These are phyloP conservation scores for Penicillium freii DNA, from an alignment of 2,329 filamentous ascomycete genomes.

Conservation along the genomic window DNA sequence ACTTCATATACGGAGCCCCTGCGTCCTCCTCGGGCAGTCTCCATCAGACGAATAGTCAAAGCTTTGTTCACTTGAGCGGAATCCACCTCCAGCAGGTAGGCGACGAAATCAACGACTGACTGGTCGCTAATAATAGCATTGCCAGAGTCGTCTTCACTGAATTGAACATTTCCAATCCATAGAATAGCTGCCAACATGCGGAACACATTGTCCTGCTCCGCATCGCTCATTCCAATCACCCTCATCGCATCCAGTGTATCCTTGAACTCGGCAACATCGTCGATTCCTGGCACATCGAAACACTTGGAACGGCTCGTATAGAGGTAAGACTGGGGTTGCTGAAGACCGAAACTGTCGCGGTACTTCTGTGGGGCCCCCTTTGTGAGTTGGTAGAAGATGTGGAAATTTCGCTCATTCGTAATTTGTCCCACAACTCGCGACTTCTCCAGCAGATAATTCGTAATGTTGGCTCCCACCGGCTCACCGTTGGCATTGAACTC, in stretches of 20 bases:
- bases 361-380: slow-evolving; percentile 89
- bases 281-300: slow-evolving; percentile 88
- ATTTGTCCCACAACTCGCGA: slow-evolving; percentile 94
- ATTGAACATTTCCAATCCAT: slow-evolving; percentile 93
- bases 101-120: slow-evolving; percentile 90
- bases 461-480: slow-evolving; percentile 94
- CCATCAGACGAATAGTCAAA: slow-evolving; percentile 83
- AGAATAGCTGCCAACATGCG: slow-evolving; percentile 87
- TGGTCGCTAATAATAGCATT: slow-evolving; percentile 85
- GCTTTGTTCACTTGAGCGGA: slow-evolving; percentile 76
- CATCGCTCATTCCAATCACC: slow-evolving; percentile 81
- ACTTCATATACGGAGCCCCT: slow-evolving; percentile 68
- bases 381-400: slow-evolving; percentile 99
- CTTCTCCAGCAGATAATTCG: slow-evolving; percentile 96
- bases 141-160: slow-evolving; percentile 81
- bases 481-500: slow-evolving; percentile 91
- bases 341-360: slow-evolving; percentile 82
- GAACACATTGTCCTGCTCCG: slow-evolving; percentile 94
- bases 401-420: slow-evolving; percentile 92
- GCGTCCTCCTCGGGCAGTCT: slow-evolving; percentile 64
- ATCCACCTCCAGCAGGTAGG: slow-evolving; percentile 88
- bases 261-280: slow-evolving; percentile 82
- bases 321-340: slow-evolving; percentile 85
- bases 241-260: slow-evolving; percentile 95
- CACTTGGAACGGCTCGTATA: slow-evolving; percentile 96